A percentile compares a stretch with the other conserved stretches of the same genome.
Conservation (phyloP, 495 filamentous ascomycete species). For the Podospora fimiseda region DNA sequence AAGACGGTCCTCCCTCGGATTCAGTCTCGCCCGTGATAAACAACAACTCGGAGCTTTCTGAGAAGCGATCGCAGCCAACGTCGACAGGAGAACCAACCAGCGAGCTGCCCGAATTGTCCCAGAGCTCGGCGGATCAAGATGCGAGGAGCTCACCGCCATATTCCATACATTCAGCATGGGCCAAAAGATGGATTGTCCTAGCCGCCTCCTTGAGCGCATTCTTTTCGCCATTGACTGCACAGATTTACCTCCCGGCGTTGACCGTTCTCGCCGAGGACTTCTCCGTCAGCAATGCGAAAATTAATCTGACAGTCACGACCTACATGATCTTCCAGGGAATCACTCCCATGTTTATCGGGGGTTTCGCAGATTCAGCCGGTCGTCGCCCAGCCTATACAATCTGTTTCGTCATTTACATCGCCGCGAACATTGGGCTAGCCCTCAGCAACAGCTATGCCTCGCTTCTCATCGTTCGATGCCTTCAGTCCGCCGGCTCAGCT, state of each 20-base stretch:
- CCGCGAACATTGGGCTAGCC: conserved; percentile 52
- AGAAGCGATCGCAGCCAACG: not conserved
- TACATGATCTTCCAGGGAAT: conserved; percentile 56
- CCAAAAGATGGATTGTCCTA: conserved; percentile 41
- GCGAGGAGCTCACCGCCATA: not conserved
- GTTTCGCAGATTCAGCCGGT: conserved; percentile 49
- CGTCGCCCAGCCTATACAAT: conserved; percentile 50
- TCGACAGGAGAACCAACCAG: not conserved
- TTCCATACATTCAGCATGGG: not conserved
- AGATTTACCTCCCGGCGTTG: conserved; percentile 69
- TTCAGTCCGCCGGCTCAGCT: conserved; percentile 52
- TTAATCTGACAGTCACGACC: conserved; percentile 59
- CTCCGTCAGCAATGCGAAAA: conserved; percentile 44
- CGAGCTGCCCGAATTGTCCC: not conserved
- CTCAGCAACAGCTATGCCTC: conserved; percentile 43
- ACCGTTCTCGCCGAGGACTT: conserved; percentile 47
- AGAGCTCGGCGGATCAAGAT: not conserved
- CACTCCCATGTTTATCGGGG: conserved; percentile 51
- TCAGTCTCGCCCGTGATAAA: too few species aligned
- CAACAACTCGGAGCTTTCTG: not conserved
- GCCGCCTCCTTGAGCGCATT: conserved; percentile 54
- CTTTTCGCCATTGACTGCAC: conserved; percentile 63
- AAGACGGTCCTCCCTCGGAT: too few species aligned
- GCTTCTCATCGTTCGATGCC: conserved; percentile 46
- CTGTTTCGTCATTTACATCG: conserved; percentile 50